Evolutionary conservation across 345 rosid genomes (phyloP).

Genomic region (Camelina hispida): DNA sequence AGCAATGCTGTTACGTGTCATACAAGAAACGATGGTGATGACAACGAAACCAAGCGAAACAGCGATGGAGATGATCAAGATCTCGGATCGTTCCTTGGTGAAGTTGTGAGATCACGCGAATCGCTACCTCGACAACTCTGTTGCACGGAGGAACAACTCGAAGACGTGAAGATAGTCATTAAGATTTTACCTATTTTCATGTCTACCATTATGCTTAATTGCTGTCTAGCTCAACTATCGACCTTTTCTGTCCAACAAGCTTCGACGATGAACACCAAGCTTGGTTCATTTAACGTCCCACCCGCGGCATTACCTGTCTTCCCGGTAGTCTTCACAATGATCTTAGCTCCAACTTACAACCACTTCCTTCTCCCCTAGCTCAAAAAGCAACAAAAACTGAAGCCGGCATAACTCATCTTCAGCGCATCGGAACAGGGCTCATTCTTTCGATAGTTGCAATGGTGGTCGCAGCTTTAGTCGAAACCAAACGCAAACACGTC

Average conservation of each 20-base stretch:
- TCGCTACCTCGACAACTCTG: slow-evolving; percentile 44
- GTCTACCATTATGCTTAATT: slow-evolving; percentile 86
- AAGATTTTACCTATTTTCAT: slow-evolving; percentile 73
- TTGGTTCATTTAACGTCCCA: slow-evolving; percentile 71
- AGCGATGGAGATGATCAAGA: slow-evolving; percentile 31
- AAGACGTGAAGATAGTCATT: slow-evolving; percentile 71
- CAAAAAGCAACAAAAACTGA: slow-evolving; percentile 66
- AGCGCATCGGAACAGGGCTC: slow-evolving; percentile 82
- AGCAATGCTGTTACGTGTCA: slow-evolving; percentile 51
- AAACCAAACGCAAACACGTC: slow-evolving; percentile 61
- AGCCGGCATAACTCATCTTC: slow-evolving; percentile 76
- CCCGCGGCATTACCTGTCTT: slow-evolving; percentile 91
- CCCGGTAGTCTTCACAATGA: slow-evolving; percentile 81
- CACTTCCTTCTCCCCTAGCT: slow-evolving; percentile 69
- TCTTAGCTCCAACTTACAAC: slow-evolving; percentile 75
- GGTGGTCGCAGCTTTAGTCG: slow-evolving; percentile 82
- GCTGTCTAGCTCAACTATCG: slow-evolving; percentile 96
- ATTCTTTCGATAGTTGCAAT: slow-evolving; percentile 74
- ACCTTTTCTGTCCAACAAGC: slow-evolving; percentile 95
- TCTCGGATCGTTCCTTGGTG: slow-evolving; percentile 53
- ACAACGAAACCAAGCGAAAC: slow-evolving; percentile 10
- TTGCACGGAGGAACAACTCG: slow-evolving; percentile 66
- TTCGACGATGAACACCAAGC: slow-evolving; percentile 81
- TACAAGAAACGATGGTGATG: slow-evolving; percentile 43
- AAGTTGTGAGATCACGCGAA: slow-evolving; percentile 43